Percentiles rank a stretch among this genome's conserved stretches.
These are phyloP conservation scores for Lycium ferocissimum DNA, from an alignment of 257 asterid species.

Conservation along the genomic window DNA sequence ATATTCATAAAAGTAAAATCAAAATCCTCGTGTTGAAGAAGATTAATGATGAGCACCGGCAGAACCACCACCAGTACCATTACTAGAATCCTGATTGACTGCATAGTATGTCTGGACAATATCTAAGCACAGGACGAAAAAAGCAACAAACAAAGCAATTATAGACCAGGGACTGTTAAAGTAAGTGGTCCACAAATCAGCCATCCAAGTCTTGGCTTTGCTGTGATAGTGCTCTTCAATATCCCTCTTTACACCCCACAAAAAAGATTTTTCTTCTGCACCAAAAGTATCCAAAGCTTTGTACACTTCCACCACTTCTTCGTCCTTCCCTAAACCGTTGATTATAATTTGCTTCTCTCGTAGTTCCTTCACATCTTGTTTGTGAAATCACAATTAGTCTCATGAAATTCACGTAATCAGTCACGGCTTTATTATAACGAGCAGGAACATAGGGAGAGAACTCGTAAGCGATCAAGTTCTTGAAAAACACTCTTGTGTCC, in stretches of 20 bases:
- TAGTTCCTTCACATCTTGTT: constrained; percentile 16
- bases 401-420: constrained; percentile 24
- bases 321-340: background rate
- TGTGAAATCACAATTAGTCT: background rate
- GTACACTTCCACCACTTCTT: constrained; percentile 24
- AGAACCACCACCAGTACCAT: background rate
- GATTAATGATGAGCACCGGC: too few relatives aligned
- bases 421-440: background rate
- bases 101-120: constrained; percentile 5
- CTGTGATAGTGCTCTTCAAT: background rate
- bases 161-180: constrained; percentile 28
- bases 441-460: background rate
- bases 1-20: background rate
- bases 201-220: constrained; percentile 26
- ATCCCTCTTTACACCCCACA: fast-evolving
- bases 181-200: background rate
- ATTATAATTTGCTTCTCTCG: constrained; percentile 19
- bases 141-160: constrained; percentile 1
- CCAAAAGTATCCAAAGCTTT: background rate
- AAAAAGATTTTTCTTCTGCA: background rate
- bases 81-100: background rate
- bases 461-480: background rate
- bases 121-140: background rate
- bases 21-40: background rate
- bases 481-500: background rate